Evolutionary conservation across 768 basidiomycete genomes (phyloP).

Genomic region (Lactarius sp.): DNA sequence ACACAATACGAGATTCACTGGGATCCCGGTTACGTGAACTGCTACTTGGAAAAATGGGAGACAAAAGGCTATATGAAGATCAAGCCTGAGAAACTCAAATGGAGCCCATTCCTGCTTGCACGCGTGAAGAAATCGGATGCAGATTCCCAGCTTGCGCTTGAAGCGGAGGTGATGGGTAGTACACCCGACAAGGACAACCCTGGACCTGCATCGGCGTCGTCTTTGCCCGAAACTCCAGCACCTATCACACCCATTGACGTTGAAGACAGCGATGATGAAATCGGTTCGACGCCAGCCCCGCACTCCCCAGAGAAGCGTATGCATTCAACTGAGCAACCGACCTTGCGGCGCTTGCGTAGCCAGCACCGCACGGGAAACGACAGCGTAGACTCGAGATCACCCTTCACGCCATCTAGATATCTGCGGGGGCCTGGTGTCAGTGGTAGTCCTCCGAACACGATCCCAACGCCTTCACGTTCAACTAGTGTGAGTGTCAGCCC

Average conservation of each 20-base stretch:
- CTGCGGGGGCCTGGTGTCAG: slow-evolving; percentile 21
- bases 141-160: slow-evolving; percentile 13
- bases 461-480: slow-evolving; percentile 13
- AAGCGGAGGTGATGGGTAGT: slow-evolving; percentile 6
- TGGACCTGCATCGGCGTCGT: slow-evolving; percentile 16
- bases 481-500: slow-evolving; percentile 12
- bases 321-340: slow-evolving; percentile 11
- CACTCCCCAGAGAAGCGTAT: slow-evolving; percentile 22
- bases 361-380: slow-evolving; percentile 9
- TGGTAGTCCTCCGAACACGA: slow-evolving; percentile 19
- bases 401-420: slow-evolving; percentile 19
- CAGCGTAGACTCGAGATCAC: neutral
- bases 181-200: slow-evolving; percentile 19
- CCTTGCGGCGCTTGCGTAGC: slow-evolving; percentile 21
- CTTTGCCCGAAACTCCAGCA: slow-evolving; percentile 23
- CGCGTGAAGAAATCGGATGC: slow-evolving; percentile 36
- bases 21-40: slow-evolving; percentile 60
- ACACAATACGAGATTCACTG: slow-evolving; percentile 71
- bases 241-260: slow-evolving; percentile 19
- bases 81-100: slow-evolving; percentile 82
- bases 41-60: slow-evolving; percentile 66
- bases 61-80: slow-evolving; percentile 72
- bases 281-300: slow-evolving; percentile 8
- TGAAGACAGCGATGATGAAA: slow-evolving; percentile 13
- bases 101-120: slow-evolving; percentile 86